Evolutionary conservation across 164 flowering plant species (phyloP).

Genomic region (Magnolia kwangsiensis): DNA sequence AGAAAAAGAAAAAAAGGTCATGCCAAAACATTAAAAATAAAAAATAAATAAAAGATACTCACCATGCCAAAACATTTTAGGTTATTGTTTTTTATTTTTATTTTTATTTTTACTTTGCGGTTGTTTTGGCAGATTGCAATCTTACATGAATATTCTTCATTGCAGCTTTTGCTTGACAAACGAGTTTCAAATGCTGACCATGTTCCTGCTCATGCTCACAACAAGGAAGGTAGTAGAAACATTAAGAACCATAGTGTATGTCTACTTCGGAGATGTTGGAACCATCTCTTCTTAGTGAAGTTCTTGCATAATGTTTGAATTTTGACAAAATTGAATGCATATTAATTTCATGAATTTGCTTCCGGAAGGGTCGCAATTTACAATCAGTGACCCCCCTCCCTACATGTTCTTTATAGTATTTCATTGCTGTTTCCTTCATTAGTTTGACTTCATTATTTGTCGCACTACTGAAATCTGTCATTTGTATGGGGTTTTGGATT

Average conservation of each 20-base stretch:
- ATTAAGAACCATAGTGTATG: not conserved
- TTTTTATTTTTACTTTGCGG: not conserved
- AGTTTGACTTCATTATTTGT: no score
- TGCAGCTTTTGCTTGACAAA: constrained; percentile 40
- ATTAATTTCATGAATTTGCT: not conserved
- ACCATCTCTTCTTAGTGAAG: not conserved
- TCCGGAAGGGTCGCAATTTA: no score
- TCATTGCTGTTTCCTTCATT: no score
- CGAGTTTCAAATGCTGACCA: constrained; percentile 26
- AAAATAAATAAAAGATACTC: no score
- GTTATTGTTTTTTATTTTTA: not conserved
- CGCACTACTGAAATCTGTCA: no score
- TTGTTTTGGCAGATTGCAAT: not conserved
- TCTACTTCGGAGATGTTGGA: not conserved
- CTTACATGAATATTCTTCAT: not conserved
- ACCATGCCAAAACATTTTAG: no score
- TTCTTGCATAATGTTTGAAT: not conserved
- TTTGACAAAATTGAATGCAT: not conserved
- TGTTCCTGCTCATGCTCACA: constrained; percentile 42
- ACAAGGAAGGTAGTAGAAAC: constrained; percentile 41
- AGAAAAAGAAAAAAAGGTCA: no score
- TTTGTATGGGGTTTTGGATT: no score
- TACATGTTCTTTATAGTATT: no score
- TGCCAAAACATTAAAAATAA: no score
- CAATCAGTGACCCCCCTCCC: no score